Conservation (phyloP, 495 filamentous ascomycete species). For the Aspergillus coremiiformis region DNA sequence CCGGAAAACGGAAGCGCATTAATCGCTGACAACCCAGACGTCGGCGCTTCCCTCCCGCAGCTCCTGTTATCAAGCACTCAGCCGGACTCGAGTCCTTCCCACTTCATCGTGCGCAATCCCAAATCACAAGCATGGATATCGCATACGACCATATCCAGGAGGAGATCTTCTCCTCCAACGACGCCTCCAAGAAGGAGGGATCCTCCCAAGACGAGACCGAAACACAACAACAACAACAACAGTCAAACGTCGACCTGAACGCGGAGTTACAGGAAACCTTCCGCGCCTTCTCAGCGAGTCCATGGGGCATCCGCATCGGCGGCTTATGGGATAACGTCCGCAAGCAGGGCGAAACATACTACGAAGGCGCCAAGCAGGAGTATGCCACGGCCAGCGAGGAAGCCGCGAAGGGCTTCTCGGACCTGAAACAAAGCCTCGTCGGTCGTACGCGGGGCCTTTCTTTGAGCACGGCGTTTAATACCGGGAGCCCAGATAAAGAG, state of each 20-base stretch:
- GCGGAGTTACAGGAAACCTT: constrained; percentile 91
- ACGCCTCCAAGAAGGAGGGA: constrained; percentile 37
- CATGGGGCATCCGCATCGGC: constrained; percentile 83
- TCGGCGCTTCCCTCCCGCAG: neutral
- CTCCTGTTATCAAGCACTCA: neutral
- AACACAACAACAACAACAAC: constrained; percentile 19
- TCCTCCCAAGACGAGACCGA: constrained; percentile 32
- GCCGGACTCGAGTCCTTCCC: neutral
- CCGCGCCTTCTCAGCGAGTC: constrained; percentile 80
- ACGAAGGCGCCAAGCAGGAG: constrained; percentile 76
- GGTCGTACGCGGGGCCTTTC: constrained; percentile 68
- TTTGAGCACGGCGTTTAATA: constrained; percentile 42
- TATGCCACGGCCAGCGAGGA: constrained; percentile 68
- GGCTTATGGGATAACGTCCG: constrained; percentile 84
- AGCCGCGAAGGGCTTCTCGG: constrained; percentile 75
- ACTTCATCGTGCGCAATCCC: neutral
- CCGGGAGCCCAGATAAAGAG: constrained; percentile 17
- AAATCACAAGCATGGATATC: constrained; percentile 62
- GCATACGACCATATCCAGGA: constrained; percentile 97
- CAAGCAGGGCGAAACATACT: constrained; percentile 84
- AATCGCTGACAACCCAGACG: neutral
- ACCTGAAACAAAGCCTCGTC: constrained; percentile 59
- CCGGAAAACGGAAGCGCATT: neutral
- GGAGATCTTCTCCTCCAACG: constrained; percentile 60
- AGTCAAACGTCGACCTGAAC: constrained; percentile 58